Percentiles rank a stretch among this genome's conserved stretches.
Conservation (phyloP, 208 protist genomes). For the Blechomonas ayalai region DNA sequence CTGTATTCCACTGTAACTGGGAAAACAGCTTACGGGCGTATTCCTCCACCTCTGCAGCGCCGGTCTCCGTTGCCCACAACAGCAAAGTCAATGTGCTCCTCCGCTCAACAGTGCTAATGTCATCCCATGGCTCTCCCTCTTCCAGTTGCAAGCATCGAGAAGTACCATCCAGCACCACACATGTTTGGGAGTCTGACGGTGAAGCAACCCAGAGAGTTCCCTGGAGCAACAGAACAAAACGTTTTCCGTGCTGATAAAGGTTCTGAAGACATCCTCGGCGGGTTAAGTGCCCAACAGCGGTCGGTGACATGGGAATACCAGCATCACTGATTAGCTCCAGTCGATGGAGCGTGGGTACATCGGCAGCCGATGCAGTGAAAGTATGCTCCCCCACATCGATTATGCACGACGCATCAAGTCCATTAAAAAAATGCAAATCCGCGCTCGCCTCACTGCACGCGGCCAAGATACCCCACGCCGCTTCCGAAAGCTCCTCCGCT, state of each 20-base stretch:
- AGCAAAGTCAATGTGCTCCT: constrained; percentile 7
- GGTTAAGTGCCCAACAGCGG: constrained; percentile 27
- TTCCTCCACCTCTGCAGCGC: constrained; percentile 2
- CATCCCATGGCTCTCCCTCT: constrained; percentile 19
- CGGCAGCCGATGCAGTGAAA: not conserved
- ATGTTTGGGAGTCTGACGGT: constrained; percentile 18
- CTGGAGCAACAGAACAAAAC: constrained; percentile 18
- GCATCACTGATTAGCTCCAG: constrained; percentile 3
- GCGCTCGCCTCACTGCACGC: constrained; percentile 18
- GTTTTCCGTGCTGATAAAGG: constrained; percentile 17
- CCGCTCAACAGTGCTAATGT: no score
- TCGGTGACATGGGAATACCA: constrained; percentile 16
- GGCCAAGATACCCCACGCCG: constrained; percentile 16
- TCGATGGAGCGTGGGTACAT: not conserved
- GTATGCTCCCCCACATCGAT: constrained; percentile 1
- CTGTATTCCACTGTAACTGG: constrained; percentile 19
- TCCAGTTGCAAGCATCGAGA: constrained; percentile 42
- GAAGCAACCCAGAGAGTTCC: constrained; percentile 44
- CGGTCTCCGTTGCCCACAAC: constrained; percentile 11
- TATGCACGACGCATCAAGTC: constrained; percentile 1
- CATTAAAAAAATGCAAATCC: constrained; percentile 20
- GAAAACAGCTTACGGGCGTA: constrained; percentile 9
- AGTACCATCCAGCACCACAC: constrained; percentile 21
- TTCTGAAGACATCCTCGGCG: constrained; percentile 15
- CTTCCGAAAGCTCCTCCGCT: constrained; percentile 10